Evolutionary conservation across 2,329 filamentous ascomycete genomes (phyloP).

Genomic region (Fusarium pilosicola): DNA sequence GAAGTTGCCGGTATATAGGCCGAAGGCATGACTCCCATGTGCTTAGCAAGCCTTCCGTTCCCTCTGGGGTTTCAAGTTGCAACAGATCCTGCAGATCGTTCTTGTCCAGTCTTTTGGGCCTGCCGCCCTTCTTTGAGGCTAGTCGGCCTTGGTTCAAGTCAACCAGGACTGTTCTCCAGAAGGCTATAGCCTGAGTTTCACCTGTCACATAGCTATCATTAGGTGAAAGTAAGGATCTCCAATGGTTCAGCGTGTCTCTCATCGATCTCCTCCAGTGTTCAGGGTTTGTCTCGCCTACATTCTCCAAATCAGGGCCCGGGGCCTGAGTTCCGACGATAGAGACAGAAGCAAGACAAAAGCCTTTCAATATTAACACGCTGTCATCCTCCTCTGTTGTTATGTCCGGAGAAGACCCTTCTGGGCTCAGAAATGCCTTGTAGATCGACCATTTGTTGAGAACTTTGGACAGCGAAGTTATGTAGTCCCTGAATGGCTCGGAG

Average conservation of each 20-base stretch:
- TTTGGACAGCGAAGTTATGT: slow-evolving; percentile 9
- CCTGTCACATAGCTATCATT: background rate
- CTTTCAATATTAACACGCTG: background rate
- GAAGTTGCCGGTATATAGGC: background rate
- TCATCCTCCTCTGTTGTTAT: background rate
- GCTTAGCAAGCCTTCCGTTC: background rate
- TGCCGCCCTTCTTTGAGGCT: background rate
- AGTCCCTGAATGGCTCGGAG: background rate
- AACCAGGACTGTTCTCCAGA: slow-evolving; percentile 5
- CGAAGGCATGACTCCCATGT: slow-evolving; percentile 1
- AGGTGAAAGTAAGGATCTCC: background rate
- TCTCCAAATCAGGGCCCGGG: background rate
- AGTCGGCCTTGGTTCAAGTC: background rate
- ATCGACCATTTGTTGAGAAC: background rate
- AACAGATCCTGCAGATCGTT: background rate
- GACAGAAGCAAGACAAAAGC: background rate
- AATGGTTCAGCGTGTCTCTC: background rate
- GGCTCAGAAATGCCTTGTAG: background rate
- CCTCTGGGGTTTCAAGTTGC: background rate
- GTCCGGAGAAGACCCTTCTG: accelerated
- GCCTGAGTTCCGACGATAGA: background rate
- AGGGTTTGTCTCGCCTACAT: background rate
- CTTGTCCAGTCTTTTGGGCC: background rate
- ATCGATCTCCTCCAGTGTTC: background rate
- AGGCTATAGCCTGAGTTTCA: background rate